Conservation (phyloP, 805 yeast species). For the Ogataea nonfermentans region DNA sequence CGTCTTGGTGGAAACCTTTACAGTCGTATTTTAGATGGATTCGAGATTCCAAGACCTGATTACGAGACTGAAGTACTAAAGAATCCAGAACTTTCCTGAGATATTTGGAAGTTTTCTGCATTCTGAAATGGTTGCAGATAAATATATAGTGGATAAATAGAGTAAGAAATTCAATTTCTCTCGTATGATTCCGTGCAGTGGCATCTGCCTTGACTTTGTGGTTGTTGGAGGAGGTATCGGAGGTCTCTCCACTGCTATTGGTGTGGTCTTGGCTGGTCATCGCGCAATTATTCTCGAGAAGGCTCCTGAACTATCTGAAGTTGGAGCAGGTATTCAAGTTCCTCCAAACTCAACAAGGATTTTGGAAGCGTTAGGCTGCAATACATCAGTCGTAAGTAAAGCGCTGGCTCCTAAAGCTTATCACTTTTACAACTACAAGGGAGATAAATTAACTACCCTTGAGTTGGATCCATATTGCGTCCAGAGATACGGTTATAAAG, state of each 20-base stretch:
- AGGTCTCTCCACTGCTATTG: slow-evolving; percentile 31
- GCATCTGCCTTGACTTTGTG: slow-evolving; percentile 12
- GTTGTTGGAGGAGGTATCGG: slow-evolving; percentile 36
- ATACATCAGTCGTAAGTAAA: slow-evolving; percentile 4
- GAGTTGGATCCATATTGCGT: slow-evolving; percentile 15
- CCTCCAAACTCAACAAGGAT: slow-evolving; percentile 19
- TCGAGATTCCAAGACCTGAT: slow-evolving; percentile 45
- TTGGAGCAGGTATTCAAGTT: slow-evolving; percentile 23
- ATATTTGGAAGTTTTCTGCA: slow-evolving; percentile 10
- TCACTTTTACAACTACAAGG: slow-evolving; percentile 16
- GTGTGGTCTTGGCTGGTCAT: slow-evolving; percentile 26
- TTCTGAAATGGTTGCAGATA: slow-evolving; percentile 11
- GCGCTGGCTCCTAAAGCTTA: slow-evolving; percentile 16
- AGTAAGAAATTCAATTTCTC: background rate
- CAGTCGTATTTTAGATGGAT: slow-evolving; percentile 44
- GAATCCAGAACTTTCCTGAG: slow-evolving; percentile 11
- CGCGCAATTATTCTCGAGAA: slow-evolving; percentile 28
- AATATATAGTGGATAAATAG: background rate
- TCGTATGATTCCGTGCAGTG: slow-evolving; percentile 6
- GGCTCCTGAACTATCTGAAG: slow-evolving; percentile 23
- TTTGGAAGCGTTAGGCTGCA: slow-evolving; percentile 16
- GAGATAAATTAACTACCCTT: slow-evolving; percentile 10
- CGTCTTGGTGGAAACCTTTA: slow-evolving; percentile 55
- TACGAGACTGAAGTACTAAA: slow-evolving; percentile 26
- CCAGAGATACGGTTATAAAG: slow-evolving; percentile 13